Evolutionary conservation across 805 yeast genomes (phyloP), one percentile per base, ranked within the genome.

Genomic region (Kuraishia piskuri): DNA sequence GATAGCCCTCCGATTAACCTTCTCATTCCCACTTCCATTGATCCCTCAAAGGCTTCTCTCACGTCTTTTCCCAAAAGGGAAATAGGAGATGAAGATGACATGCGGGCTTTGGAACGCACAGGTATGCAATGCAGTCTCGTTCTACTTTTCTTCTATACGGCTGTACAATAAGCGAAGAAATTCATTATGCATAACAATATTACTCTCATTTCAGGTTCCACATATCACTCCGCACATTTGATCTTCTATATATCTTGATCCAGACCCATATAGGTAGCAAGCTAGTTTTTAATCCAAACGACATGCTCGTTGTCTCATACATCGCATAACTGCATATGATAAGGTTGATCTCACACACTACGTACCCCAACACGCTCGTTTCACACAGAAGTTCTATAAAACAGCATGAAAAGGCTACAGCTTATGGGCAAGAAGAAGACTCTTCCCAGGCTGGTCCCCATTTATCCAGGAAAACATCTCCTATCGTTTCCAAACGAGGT

Each of bases 341-440:
- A 17, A 10, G 40, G 14, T 31, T 31, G 10, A 10, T 31, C 40
- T 31, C 40, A 17, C 40, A 31, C 40, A n/a, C n/a, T n/a, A n/a
- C n/a, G n/a, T n/a, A n/a, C n/a, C 40, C 17, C 9, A 31, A 31
- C 9, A 9, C 40, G 17, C 40, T 31, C 40, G 40, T 17, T 40
- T 40, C 22, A 45, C 47, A 8, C 22, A 17, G 14, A 10, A 31
- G 9, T 10, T 57, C 52, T 54, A 36, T 20, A 45, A 37, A 21
- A 19, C 31, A 26, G n/a, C 19, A 72, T 72, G 77, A 68, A 62
- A 54, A 66, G 69, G 51, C 69, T 74, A 55, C 79, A 75, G 61
- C 60, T 75, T 5, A 73, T 75, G 48, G 78, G 78, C 21, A 54
- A 72, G 22, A 68, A 64, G 58, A 65, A 61, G 50, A 59, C 59